A percentile compares a stretch with the other conserved stretches of the same genome.
These are phyloP conservation scores for Cadophora luteo-olivacea DNA, from an alignment of 2,329 filamentous ascomycete genomes.

Conservation along the genomic window DNA sequence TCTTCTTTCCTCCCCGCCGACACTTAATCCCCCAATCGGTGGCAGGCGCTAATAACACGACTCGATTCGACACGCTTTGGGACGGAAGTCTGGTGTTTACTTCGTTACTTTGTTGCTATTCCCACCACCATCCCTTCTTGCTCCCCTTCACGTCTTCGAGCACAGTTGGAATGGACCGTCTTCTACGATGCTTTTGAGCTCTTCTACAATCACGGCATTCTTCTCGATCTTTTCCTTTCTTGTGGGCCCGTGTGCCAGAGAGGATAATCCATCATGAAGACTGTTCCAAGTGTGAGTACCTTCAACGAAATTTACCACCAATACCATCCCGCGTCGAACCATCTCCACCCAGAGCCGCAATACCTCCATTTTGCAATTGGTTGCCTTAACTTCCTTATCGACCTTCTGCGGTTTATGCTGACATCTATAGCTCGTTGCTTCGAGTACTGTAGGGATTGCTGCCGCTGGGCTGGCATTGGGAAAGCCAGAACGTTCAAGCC, in stretches of 20 bases:
- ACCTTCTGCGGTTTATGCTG: conserved; percentile 25
- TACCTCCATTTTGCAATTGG: not conserved
- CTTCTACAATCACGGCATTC: conserved; percentile 33
- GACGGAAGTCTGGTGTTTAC: conserved; percentile 30
- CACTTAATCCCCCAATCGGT: not conserved
- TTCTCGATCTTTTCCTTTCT: conserved; percentile 36
- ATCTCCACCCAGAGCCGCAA: not conserved
- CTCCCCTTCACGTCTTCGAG: conserved; percentile 24
- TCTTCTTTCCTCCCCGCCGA: not conserved
- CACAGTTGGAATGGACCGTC: conserved; percentile 37
- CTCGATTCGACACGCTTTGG: conserved; percentile 12
- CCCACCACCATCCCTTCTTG: conserved; percentile 12
- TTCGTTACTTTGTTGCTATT: conserved; percentile 15
- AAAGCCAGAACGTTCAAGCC: conserved; percentile 39
- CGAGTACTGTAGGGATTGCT: conserved; percentile 46
- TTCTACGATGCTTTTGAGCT: conserved; percentile 41
- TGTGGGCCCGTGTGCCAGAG: conserved; percentile 32
- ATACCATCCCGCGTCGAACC: not conserved
- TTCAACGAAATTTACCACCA: conserved; percentile 21
- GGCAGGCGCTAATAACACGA: conserved; percentile 8
- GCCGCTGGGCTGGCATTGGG: conserved; percentile 44
- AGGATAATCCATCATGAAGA: conserved; percentile 41
- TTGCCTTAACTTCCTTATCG: not conserved
- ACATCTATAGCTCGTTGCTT: conserved; percentile 44
- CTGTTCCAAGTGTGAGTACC: conserved; percentile 43